Base-by-base conservation (phyloP, 352 stramenopile species). In the Pythium dissotocum region DNA sequence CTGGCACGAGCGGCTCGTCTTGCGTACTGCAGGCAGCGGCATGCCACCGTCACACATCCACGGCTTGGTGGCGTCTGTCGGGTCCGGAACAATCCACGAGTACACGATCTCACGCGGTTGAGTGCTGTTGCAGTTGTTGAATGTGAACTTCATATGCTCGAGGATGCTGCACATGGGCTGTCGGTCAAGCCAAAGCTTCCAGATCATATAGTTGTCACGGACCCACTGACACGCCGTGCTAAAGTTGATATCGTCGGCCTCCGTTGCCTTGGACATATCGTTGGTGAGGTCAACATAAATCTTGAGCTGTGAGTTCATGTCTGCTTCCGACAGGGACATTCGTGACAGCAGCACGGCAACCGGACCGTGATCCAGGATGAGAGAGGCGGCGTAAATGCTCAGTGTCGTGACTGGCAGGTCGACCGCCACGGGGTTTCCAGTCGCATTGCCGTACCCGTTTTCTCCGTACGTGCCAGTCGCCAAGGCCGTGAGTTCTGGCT, bases 381-480 rank as follows among this genome's bases (percentile, higher is more conserved):
- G 8, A n/a, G 33, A 38, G 18, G 69, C 40, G 0, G 58, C 67
- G 57, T 78, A 85, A 36, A 81, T 79, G 32, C 48, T 69, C 7
- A 89, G 64, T 13, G 33, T 60, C 0, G 57, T 65, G 1, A 44
- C 51, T 0, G 73, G 69, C 32, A 75, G 85, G 62, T 89, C 80
- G n/a, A 82, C 72, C 0, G 61, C 58, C 1, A 85, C 65, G 0
- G 68, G 76, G 52, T 87, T 89, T 4, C n/a, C n/a, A n/a, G 44
- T 71, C 7, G 1, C 66, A 54, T 28, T n/a, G n/a, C 79, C 77
- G 51, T 84, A 84, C 0, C 79, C 79, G 40, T 88, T 14, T 63
- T 85, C 78, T 4, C 80, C 78, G 63, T 74, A 88, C 0, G 12
- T 54, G 4, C 42, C 71, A 0, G 65, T 80, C 12, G 28, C 26